Evolutionary conservation across 73 alveolate species (phyloP), one percentile per base, ranked within the genome.

Genomic region (Paraurostyla sp.): DNA sequence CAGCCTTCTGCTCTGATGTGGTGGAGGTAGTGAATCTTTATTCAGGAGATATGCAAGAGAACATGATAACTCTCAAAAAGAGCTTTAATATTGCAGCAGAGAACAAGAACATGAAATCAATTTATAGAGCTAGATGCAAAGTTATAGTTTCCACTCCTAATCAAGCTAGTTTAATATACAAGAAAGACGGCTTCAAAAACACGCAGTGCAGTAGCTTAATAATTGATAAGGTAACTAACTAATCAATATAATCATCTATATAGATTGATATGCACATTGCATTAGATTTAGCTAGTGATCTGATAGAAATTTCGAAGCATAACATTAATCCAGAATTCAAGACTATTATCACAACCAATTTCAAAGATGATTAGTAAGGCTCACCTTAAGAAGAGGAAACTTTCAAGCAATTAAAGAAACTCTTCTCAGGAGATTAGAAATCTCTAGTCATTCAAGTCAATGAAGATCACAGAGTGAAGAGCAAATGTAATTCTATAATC

Each of bases 211-310:
- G 29, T 29, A 7, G 41, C 27, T 29, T 69, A n/a, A 43, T 75
- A 15, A 32, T 75, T 27, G 87, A 75, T 30, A 75, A 75, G 36
- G 73, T 56, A 16, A n/a, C n/a, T n/a, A n/a, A n/a, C n/a, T n/a
- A n/a, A n/a, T n/a, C n/a, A n/a, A n/a, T n/a, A n/a, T n/a, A n/a
- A n/a, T n/a, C n/a, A n/a, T n/a, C n/a, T n/a, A n/a, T n/a, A n/a
- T n/a, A n/a, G 78, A 60, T 60, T 30, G 87, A 75, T 49, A 43
- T 75, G 75, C 87, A 75, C 52, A 49, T 75, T 6, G 87, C 75
- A 20, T 32, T 75, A 29, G 87, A 75, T 75, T 49, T 49, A 23
- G 33, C 33, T 2, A 46, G 40, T 36, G 87, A 75, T 13, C 20
- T 75, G 51, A 7, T 75, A 35, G 57, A 75, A 29, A 49, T 75